Evolutionary conservation across 441 rosid species (phyloP), one percentile per base, ranked within the genome.

Genomic region (Populus trichocarpa): DNA sequence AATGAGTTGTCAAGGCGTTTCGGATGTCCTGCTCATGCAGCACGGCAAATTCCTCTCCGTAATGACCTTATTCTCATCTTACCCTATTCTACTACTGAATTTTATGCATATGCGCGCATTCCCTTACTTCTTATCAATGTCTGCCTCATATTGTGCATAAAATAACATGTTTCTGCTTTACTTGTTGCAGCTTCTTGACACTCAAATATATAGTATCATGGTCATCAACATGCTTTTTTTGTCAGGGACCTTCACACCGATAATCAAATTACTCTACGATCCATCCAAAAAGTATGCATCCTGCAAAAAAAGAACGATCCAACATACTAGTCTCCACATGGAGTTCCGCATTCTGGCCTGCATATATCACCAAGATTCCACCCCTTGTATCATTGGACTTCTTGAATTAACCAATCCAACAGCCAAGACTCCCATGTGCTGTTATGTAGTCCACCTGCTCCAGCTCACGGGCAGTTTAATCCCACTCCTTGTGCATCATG

Each of bases 1-100:
- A 38, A 80, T 87, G 86, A 81, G 80, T 67, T 75, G 80, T 70
- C 81, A 85, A 70, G 89, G 89, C 36, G 71, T 85, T 18, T 35
- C 81, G 0, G 88, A 85, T 59, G 65, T 78, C 23, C 61, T 79
- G 18, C n/a, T 77, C 14, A 59, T 78, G 33, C 76, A 72, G 14
- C 61, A 33, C 9, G 72, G 53, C 11, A 40, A n/a, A 28, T 61
- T 73, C 32, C 75, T 61, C 67, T 18, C 57, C 63, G 86, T 83
- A 78, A 73, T 33, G 4, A 72, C 7, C 22, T n/a, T 50, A 25
- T 72, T 16, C 25, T 33, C 35, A 11, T 26, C 8, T 53, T 57
- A 25, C 2, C 61, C 9, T 53, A 16, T 2, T 53, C 61, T 6
- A 6, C n/a, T 53, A 46, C 57, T 5, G 22, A 53, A 2, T 18